Evolutionary conservation across 2,329 filamentous ascomycete species (phyloP), one percentile per base, ranked within the genome.

Genomic region (Cladosporium colombiae): DNA sequence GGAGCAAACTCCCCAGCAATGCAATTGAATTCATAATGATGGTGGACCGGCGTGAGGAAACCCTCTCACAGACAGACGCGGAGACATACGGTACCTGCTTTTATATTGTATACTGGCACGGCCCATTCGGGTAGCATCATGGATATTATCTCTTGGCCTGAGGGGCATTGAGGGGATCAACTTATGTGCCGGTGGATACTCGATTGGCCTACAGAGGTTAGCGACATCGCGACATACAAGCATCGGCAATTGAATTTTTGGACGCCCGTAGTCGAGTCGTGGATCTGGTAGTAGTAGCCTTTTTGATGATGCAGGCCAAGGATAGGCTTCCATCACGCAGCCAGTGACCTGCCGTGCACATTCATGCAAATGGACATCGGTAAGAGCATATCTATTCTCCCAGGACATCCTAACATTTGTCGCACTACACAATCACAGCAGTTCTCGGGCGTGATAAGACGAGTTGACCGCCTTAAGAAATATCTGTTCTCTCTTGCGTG

Each of bases 121-220:
- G 40, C 40, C 40, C n/a, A 46, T 33, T 50, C 60, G 31, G 60
- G 31, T 46, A 62, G 49, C 46, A 27, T 21, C 27, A 23, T 37
- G 33, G 33, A 46, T 37, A 37, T 31, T 21, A 40, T 62, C 55
- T 52, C 61, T 63, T 63, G 61, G 61, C 61, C n/a, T 63, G 61
- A 63, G 61, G 61, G 61, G 61, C 21, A 63, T 55, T 44, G 50
- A 55, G 50, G 27, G 29, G 49, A 49, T 63, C 33, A 55, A 23
- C 50, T 13, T 18, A 40, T n/a, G 49, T 44, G 21, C 50, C 18
- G 44, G 61, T 55, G 61, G 61, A 63, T 46, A 33, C 49, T 23
- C 21, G 2, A 23, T 46, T 62, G 35, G 27, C 52, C 52, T 55
- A 23, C 59, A 52, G n/a, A 50, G 50, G 35, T 8, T 27, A 46